Conservation (phyloP, 1,139 yeast genomes). For the Arxiozyma heterogenica region DNA sequence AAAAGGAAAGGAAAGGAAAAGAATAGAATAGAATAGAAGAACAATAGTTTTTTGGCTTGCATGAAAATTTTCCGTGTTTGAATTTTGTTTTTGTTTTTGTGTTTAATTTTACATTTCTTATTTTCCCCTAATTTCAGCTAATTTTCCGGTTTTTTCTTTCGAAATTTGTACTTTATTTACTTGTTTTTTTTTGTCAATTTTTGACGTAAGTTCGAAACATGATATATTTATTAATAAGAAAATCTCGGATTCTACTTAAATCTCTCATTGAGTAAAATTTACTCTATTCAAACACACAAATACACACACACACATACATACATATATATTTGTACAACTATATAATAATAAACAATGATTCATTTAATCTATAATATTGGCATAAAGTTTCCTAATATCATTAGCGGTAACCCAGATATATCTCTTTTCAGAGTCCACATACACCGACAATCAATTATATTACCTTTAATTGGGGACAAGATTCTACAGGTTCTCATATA, state of each 20-base stretch:
- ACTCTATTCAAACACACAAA: too few relatives aligned
- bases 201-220: neutral
- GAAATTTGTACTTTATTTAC: too few relatives aligned
- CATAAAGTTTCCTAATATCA: slow-evolving; percentile 87
- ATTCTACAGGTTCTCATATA: slow-evolving; percentile 56
- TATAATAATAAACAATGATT: too few relatives aligned
- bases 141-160: neutral
- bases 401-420: slow-evolving; percentile 91
- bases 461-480: slow-evolving; percentile 28
- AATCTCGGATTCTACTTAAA: neutral
- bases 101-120: neutral
- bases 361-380: slow-evolving; percentile 35
- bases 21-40: too few relatives aligned
- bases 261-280: too few relatives aligned
- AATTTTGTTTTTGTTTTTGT: neutral
- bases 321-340: too few relatives aligned
- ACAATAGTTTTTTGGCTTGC: neutral
- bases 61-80: neutral
- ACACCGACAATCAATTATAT: slow-evolving; percentile 59
- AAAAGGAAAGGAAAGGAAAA: too few relatives aligned
- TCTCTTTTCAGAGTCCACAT: slow-evolving; percentile 91
- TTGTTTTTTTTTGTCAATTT: too few relatives aligned
- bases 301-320: neutral
- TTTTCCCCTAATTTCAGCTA: neutral
- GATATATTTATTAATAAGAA: neutral